Base-by-base conservation (phyloP, 2,329 filamentous ascomycete species). In the Myriosclerotinia scirpicola region DNA sequence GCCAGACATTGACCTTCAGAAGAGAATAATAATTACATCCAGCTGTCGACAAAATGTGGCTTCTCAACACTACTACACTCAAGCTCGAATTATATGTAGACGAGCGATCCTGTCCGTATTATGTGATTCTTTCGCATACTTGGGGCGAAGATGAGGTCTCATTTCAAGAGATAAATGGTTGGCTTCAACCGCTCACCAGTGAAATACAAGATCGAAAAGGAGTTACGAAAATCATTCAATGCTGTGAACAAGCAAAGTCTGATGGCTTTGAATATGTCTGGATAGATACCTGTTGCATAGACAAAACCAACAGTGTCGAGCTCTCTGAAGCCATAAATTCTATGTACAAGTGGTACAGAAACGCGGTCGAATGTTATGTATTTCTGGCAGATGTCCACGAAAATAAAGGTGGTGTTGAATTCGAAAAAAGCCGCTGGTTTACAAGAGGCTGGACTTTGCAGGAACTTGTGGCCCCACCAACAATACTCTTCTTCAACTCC, bases 311-410 rank as follows among this genome's bases (percentile, higher is more conserved):
- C 55, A 15, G 22, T 2, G 67, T 50, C 20, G 67, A 69, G 38
- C 52, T 69, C 14, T n/a, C 40, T 26, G 44, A 38, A 26, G 59
- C 67, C 2, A 65, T 69, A 20, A 67, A 67, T 50, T 58, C 58
- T 2, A 68, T 68, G 65, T 68, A 50, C 26, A n/a, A 54, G 7
- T 69, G 67, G 67, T 69, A 69, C 40, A 44, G 50, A n/a, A 48
- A 61, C 2, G 58, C 67, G 2, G n/a, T 17, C 14, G 17, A 44
- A 4, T 69, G 66, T 54, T 69, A 69, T 53, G 63, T 58, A 2
- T 68, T 68, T 40, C 66, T 69, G 3, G 30, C 17, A 20, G 44
- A 46, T 46, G 15, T 46, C 17, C 7, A 17, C 15, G 12, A 44
- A 14, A 44, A 14, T 14, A 14, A 2, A 44, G 3, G 12, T 14